Evolutionary conservation across 2,329 filamentous ascomycete genomes (phyloP), one percentile per base, ranked within the genome.

Genomic region (Cladosporium velox): DNA sequence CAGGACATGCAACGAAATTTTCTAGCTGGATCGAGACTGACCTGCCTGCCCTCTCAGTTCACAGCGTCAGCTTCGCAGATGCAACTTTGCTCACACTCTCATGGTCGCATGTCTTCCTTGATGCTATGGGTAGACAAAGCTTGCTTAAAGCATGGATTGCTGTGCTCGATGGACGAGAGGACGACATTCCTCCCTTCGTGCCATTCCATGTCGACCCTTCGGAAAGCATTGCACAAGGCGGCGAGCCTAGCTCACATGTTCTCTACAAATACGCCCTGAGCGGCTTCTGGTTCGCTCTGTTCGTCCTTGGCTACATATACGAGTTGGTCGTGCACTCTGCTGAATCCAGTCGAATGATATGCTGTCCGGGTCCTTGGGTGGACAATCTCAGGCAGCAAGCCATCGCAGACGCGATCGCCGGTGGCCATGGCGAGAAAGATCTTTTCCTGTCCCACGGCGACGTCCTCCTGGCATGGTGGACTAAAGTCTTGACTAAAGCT

Each of bases 371-470:
- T 30, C 64, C 69, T 1, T 69, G 71, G 60, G 69, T 73, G 35
- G 41, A 67, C 10, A 57, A 41, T 6, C 51, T 75, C 21, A 67
- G 66, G 35, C 49, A 59, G 15, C 35, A 67, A 55, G 59, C 70
- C 63, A 5, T 70, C 6, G 59, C 44, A 11, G 70, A 74, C 30
- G 65, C 73, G 1, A 26, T 14, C 15, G 52, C 30, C 11, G 52
- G 26, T 54, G 8, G 67, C 54, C 2, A 55, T 68, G 34, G 44
- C 38, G 67, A 62, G 7, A 65, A 65, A 47, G 65, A 70, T 55
- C 68, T 60, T 1, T 65, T 68, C 14, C 65, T 75, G 3, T 72
- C 69, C 30, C 71, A 75, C 10, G 73, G 71, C 55, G 74, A 76
- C 52, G 65, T 75, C 5, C 66, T 76, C 1, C 68, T 71, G 7